Conservation (phyloP, 495 filamentous ascomycete genomes). For the Daldinia concentrica region DNA sequence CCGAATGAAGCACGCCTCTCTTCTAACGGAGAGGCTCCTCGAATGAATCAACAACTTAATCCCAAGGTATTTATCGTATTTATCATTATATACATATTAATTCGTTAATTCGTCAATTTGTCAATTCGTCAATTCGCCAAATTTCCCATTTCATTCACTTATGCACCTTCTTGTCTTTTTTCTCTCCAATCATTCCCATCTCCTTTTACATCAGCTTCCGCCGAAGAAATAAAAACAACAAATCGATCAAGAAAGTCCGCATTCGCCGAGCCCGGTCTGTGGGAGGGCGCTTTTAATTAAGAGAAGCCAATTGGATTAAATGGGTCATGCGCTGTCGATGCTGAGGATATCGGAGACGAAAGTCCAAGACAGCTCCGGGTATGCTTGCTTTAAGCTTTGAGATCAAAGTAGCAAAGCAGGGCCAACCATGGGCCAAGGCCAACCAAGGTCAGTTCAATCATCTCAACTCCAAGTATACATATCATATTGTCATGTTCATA, state of each 20-base stretch:
- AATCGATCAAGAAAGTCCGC: slow-evolving; percentile 27
- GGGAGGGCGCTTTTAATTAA: slow-evolving; percentile 41
- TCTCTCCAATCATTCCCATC: not conserved
- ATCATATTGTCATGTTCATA: slow-evolving; percentile 12
- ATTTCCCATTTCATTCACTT: slow-evolving; percentile 6
- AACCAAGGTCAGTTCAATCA: slow-evolving; percentile 39
- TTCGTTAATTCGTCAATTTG: slow-evolving; percentile 4
- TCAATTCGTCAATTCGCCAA: no score
- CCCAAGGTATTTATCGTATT: slow-evolving; percentile 52
- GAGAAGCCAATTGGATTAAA: slow-evolving; percentile 40
- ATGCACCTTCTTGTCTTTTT: slow-evolving; percentile 27
- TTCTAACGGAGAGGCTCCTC: slow-evolving; percentile 54
- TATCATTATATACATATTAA: slow-evolving; percentile 24
- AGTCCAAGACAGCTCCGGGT: slow-evolving; percentile 23
- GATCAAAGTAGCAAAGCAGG: slow-evolving; percentile 30
- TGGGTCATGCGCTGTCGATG: slow-evolving; percentile 32
- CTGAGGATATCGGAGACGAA: slow-evolving; percentile 28
- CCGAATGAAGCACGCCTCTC: slow-evolving; percentile 51
- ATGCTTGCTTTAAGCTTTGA: slow-evolving; percentile 34
- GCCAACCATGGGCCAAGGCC: slow-evolving; percentile 5
- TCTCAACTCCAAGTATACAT: slow-evolving; percentile 22
- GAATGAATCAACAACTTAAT: slow-evolving; percentile 61
- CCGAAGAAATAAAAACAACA: slow-evolving; percentile 19
- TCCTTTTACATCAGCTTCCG: slow-evolving; percentile 13
- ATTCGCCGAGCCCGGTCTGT: slow-evolving; percentile 34